A percentile compares a stretch with the other conserved stretches of the same genome.
phyloP scores from a whole-genome alignment of 1,139 yeast genomes.

The Suhomyces anneliseae region DNA sequence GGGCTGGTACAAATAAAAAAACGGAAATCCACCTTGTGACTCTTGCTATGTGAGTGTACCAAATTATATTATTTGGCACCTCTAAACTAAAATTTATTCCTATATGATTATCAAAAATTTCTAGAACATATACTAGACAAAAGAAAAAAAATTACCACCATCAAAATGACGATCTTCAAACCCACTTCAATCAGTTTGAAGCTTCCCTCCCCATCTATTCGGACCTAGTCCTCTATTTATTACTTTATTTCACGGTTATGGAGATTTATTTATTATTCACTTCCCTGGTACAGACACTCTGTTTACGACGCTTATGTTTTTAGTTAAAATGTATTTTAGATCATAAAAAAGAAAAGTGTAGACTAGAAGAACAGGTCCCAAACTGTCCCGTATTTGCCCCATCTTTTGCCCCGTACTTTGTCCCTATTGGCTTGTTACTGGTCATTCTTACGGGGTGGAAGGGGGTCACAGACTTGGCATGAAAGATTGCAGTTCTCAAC shows the following conservation, averaged over 20 bases:
- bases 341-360: neutral
- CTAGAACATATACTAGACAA: neutral
- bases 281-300: slow-evolving; percentile 3
- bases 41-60: neutral
- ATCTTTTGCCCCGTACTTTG: too few relatives aligned
- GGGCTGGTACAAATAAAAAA: neutral
- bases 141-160: neutral
- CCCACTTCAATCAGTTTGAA: neutral
- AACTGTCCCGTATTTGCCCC: neutral
- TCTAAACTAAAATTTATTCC: neutral
- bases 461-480: too few relatives aligned
- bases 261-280: slow-evolving; percentile 6
- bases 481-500: too few relatives aligned
- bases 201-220: neutral
- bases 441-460: too few relatives aligned
- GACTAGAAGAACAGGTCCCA: too few relatives aligned
- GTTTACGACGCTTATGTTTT: slow-evolving; percentile 10
- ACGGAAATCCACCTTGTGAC: neutral
- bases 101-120: too few relatives aligned
- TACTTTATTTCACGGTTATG: neutral
- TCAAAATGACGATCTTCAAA: too few relatives aligned
- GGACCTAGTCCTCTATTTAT: neutral
- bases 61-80: neutral
- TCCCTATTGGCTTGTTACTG: too few relatives aligned
- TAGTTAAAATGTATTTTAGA: slow-evolving; percentile 4